These are phyloP conservation scores for Apiospora pterosperma DNA, from an alignment of 2,329 filamentous ascomycete species.

Conservation along the genomic window DNA sequence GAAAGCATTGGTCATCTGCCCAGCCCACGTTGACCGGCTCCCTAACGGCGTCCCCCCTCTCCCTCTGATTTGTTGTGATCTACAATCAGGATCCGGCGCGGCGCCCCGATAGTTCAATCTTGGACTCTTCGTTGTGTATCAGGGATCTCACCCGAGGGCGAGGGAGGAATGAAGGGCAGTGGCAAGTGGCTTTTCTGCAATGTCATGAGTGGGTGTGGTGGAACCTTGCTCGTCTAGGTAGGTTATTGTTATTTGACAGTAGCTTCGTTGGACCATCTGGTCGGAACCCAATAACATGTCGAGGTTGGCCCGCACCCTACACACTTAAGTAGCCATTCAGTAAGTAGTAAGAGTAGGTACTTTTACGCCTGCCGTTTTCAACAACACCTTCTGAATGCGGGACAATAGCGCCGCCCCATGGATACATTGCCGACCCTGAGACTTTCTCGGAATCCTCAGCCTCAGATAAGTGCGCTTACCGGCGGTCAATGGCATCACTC, in stretches of 20 bases:
- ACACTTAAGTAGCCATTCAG: no score
- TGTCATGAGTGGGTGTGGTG: not conserved
- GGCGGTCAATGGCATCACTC: not conserved
- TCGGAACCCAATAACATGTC: slow-evolving; percentile 9
- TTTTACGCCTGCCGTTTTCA: not conserved
- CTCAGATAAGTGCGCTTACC: not conserved
- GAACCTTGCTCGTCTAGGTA: not conserved
- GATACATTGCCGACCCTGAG: not conserved
- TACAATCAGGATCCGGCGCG: not conserved
- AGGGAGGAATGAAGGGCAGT: not conserved
- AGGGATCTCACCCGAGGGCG: not conserved
- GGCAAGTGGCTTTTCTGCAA: not conserved
- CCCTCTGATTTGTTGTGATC: not conserved
- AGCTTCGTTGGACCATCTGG: slow-evolving; percentile 4
- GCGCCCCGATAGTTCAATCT: not conserved
- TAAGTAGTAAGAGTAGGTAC: not conserved
- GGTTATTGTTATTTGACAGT: not conserved
- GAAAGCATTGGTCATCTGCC: slow-evolving; percentile 5
- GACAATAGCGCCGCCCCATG: not conserved
- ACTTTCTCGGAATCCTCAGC: no score
- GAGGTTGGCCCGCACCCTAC: slow-evolving; percentile 1
- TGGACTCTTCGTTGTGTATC: not conserved
- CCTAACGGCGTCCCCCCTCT: not conserved
- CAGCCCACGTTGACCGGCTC: slow-evolving; percentile 1
- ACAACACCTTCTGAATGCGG: not conserved